Conservation (phyloP, 1,284 basidiomycete species). For the Thecaphora frezii region DNA sequence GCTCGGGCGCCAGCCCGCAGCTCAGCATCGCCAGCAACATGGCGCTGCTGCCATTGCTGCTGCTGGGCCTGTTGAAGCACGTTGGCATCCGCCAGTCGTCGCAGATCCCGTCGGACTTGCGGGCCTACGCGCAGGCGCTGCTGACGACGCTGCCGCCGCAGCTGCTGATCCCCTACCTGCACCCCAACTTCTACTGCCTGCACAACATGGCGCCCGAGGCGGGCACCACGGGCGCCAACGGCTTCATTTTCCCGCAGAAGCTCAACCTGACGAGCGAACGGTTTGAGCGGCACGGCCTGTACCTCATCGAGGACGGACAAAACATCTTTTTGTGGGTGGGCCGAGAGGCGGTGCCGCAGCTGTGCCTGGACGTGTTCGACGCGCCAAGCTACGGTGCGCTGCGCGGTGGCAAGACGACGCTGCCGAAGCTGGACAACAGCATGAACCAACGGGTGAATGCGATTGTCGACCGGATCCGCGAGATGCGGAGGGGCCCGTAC, state of each 20-base stretch:
- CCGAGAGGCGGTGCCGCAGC: conserved; percentile 90
- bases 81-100: conserved; percentile 92
- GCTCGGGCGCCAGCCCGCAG: conserved; percentile 89
- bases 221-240: conserved; percentile 43
- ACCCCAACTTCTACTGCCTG: conserved; percentile 90
- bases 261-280: conserved; percentile 89
- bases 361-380: conserved; percentile 91
- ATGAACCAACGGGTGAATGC: conserved; percentile 93
- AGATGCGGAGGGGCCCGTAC: conserved; percentile 82
- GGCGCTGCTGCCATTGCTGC: conserved; percentile 86
- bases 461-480: conserved; percentile 86
- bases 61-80: conserved; percentile 89
- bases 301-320: conserved; percentile 95
- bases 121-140: conserved; percentile 90
- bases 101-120: conserved; percentile 91
- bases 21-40: conserved; percentile 87
- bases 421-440: conserved; percentile 83
- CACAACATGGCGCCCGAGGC: conserved; percentile 95
- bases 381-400: conserved; percentile 83
- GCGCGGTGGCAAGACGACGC: conserved; percentile 87
- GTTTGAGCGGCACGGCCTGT: conserved; percentile 91
- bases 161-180: conserved; percentile 86
- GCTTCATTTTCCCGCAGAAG: conserved; percentile 76
- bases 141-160: conserved; percentile 89
- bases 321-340: conserved; percentile 98